Base-by-base conservation (phyloP, 306 rosid species). In the Boehmeria nivea region DNA sequence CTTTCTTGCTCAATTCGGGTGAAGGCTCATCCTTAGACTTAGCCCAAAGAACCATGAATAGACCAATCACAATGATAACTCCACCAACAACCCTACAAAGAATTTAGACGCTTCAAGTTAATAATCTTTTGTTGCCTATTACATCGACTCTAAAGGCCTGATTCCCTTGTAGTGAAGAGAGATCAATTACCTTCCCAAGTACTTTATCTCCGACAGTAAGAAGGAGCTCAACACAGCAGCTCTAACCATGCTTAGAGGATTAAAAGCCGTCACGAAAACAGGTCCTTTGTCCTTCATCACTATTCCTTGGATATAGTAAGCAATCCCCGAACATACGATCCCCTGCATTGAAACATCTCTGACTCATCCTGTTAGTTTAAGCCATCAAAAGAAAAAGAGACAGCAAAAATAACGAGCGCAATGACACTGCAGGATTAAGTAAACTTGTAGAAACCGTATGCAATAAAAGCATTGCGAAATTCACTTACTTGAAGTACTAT, bases 1-100 rank as follows among this genome's bases (percentile, higher is more conserved):
- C 61, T 33, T 23, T 50, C 34, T 47, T 59, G 22, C 43, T 13
- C 19, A 38, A 26, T 3, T 60, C 57, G 18, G 64, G 4, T 45
- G 59, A 43, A 18, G 20, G 49, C 3, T n/a, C 55, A 51, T 75
- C 85, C 57, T 79, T 72, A 28, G 74, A 66, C 53, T 79, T 71
- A 6, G 77, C 85, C 84, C 84, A 79, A 20, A 79, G 26, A 45
- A 79, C 81, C 68, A 75, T 25, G 52, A 75, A 79, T n/a, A 75
- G 70, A 19, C 84, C 84, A 27, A 34, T 46, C 31, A 79, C 69
- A 26, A 75, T 75, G 3, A 75, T 46, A 31, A 59, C 34, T 21
- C 80, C 81, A 59, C 84, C 81, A 43, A 79, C 15, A 24, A 75
- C 70, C 42, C 84, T 79, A 61, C 50, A 45, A 38, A 65, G 23